Evolutionary conservation across 306 rosid genomes (phyloP).

Genomic region (Phaseolus lunatus): DNA sequence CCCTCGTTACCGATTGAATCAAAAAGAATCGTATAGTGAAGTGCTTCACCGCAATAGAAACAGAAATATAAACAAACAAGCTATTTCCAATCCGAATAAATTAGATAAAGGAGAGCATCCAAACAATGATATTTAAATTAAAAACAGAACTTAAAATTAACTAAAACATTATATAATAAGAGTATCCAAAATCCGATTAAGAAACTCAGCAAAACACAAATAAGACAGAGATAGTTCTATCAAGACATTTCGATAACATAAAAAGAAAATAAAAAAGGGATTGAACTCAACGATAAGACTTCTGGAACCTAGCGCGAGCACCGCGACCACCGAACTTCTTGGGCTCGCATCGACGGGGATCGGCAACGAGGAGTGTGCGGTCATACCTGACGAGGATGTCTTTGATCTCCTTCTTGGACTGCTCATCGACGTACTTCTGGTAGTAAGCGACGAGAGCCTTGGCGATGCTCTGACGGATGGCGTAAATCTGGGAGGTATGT

Average conservation of each 20-base stretch:
- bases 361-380: slow-evolving; percentile 78
- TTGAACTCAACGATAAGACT: slow-evolving; percentile 73
- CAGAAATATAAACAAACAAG: not conserved
- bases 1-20: too few relatives aligned
- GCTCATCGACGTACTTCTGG: slow-evolving; percentile 88
- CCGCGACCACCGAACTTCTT: slow-evolving; percentile 96
- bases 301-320: slow-evolving; percentile 90
- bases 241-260: slow-evolving; percentile 9
- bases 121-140: not conserved
- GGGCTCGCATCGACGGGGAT: slow-evolving; percentile 88
- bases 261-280: not conserved
- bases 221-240: not conserved
- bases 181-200: not conserved
- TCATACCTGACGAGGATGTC: slow-evolving; percentile 82
- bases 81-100: not conserved
- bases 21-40: too few relatives aligned
- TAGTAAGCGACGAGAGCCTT: slow-evolving; percentile 79
- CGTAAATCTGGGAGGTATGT: slow-evolving; percentile 84
- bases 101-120: not conserved
- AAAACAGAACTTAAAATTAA: not conserved
- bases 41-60: not conserved
- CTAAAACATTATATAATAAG: slow-evolving; percentile 8
- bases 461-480: slow-evolving; percentile 85
- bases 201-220: not conserved
- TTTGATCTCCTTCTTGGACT: slow-evolving; percentile 89